Base-by-base conservation (phyloP, 2,329 filamentous ascomycete genomes). In the Penicillium sp. region DNA sequence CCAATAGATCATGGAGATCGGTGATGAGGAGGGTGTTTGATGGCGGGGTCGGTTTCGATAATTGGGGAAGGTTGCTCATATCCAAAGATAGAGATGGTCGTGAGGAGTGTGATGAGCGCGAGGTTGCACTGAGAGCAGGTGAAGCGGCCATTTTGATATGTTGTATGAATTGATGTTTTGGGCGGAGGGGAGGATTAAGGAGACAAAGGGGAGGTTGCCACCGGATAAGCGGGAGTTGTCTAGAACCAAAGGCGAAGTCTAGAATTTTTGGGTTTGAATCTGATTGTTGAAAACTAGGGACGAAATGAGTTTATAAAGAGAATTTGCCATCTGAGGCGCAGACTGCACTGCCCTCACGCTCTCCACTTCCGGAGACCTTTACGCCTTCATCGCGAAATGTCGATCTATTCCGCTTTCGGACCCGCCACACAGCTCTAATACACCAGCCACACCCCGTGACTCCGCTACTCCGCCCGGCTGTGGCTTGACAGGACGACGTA, bases 11-110 rank as follows among this genome's bases (percentile, higher is more conserved):
- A 48, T 75, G 69, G 4, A 81, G 72, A 34, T 79, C 74, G 43
- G 78, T 81, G 54, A 81, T 78, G 13, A 81, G 67, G 50, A 81
- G 78, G 11, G 78, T 81, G 64, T 81, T 81, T 50, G 77, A 75
- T 16, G 78, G 77, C 9, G 76, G 75, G 13, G 76, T 68, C 29
- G 78, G 78, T 48, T 74, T 69, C 1, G 71, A 67, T n/a, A 79
- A 70, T 5, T 76, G 62, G 24, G 78, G 78, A 10, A 80, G 62
- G 53, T 66, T 71, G 49, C 74, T 75, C 39, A 81, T 69, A 56
- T 80, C 78, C 40, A 81, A 68, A 0, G 77, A 77, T 16, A 79
- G 70, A 0, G 72, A 68, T 22, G 72, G 71, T 45, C 69, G 70
- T 13, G 65, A 64, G 21, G 55, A 67, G 11, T 57, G 56, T 16